Base-by-base conservation (phyloP, 805 yeast species). In the Barnettozyma sucrosica region DNA sequence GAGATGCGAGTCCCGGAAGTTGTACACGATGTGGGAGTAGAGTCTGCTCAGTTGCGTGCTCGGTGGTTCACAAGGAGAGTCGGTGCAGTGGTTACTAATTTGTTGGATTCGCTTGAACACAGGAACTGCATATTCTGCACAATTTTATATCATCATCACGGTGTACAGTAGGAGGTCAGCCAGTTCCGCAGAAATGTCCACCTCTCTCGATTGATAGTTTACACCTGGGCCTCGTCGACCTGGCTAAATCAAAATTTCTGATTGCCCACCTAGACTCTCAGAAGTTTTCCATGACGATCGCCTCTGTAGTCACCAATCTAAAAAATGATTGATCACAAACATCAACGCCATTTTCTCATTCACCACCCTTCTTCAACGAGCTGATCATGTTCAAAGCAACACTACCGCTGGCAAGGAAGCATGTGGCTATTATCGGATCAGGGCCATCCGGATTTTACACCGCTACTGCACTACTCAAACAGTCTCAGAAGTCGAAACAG, bases 361-460 rank as follows among this genome's bases (percentile, higher is more conserved):
- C 10, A 18, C 37, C 5, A 10, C 8, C n/a, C 13, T 34, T 10
- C 23, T 6, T 13, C 21, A 21, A 21, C 41, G 3, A 23, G 25
- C 25, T 9, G 28, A 9, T 21, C 10, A 36, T 30, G 34, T 19
- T 43, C 39, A 38, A 40, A 41, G 53, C 9, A 32, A 44, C 24
- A 43, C 45, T 25, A 48, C 55, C 16, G 45, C 55, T 8, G 4
- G 42, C 46, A 9, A 28, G 46, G 13, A 41, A 54, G 16, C 49
- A 51, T 13, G 44, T 68, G 2, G 72, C 71, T 23, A 77, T 93
- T 7, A 80, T 93, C 4, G 99, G 99, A 1, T 78, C 97, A 0
- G 99, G 99, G 0, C 99, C 99, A 0, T 90, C 97, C 1, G 97
- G 96, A 1, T 89, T 93, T 60, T 93, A 92, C 65, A 85, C 97